Evolutionary conservation across 345 rosid genomes (phyloP), one percentile per base, ranked within the genome.

Genomic region (Geranium brycei): DNA sequence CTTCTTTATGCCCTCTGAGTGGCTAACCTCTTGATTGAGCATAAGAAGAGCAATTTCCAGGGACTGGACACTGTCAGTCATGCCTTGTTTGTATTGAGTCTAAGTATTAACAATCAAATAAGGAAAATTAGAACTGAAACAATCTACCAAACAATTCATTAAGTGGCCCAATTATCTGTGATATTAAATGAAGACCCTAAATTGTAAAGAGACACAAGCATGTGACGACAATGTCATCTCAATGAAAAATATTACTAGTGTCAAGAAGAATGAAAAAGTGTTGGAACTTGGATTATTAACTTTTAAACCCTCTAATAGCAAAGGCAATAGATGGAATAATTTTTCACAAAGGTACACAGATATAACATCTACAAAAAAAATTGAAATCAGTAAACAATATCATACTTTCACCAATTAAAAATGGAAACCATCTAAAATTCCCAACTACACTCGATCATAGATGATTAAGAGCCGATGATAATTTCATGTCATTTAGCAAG

Each of bases 31-130:
- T 76, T 82, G 95, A 70, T 71, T 73, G 64, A 88, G 78, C 68
- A 81, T 64, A 70, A 78, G 81, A 66, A 93, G 84, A 75, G 99
- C 91, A 83, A 41, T 79, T 72, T 90, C 99, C 76, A 88, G 61
- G 38, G 84, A 64, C 72, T 83, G 85, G 72, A 62, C 67, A 68
- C 64, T 74, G 62, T 73, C 73, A 76, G 67, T 67, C 66, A 77
- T 70, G 65, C 78, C 80, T 78, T 84, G 85, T 69, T 82, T 79
- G 67, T 69, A 70, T 72, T 75, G 77, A 72, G 77, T 81, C 97
- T 89, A 82, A 63, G 77, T 67, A 77, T 58, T 77, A 60, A 74
- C 68, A 76, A 75, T 68, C 68, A 74, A 80, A 64, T 38, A 74
- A 79, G 56, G 65, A 71, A 61, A 70, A 38, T 31, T 47, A 66